Percentiles rank a stretch among this genome's conserved stretches.
Conservation (phyloP, 768 basidiomycete species). For the Strobilomyces echinocephalus region DNA sequence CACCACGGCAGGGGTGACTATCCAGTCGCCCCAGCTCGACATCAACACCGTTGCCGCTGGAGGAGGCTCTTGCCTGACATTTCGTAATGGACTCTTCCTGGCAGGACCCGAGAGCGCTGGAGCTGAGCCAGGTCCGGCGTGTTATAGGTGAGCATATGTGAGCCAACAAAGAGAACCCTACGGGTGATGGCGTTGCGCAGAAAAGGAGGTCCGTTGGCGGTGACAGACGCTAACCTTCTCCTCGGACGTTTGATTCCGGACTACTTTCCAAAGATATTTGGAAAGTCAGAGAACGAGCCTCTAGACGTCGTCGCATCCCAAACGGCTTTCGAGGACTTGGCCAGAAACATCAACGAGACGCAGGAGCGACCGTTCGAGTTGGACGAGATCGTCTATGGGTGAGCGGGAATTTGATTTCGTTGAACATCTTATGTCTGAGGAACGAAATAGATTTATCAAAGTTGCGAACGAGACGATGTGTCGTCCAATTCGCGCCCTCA, state of each 20-base stretch:
- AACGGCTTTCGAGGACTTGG: conserved; percentile 61
- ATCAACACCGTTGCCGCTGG: conserved; percentile 97
- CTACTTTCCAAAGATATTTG: conserved; percentile 95
- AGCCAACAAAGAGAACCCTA: background rate
- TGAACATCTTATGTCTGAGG: background rate
- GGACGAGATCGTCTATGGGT: conserved; percentile 91
- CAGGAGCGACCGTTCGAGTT: conserved; percentile 55
- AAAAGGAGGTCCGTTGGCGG: conserved; percentile 86
- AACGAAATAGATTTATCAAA: conserved; percentile 72
- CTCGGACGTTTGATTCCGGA: conserved; percentile 86
- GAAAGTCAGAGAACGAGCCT: conserved; percentile 80
- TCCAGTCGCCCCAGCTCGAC: conserved; percentile 89
- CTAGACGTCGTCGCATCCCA: conserved; percentile 72
- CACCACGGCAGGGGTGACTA: conserved; percentile 89
- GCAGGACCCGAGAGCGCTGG: conserved; percentile 93
- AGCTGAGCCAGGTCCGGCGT: conserved; percentile 89
- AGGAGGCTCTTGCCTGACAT: conserved; percentile 85
- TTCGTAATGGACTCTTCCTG: conserved; percentile 84
- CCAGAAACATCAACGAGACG: conserved; percentile 63
- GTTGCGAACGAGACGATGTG: conserved; percentile 98
- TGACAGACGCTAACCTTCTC: conserved; percentile 90
- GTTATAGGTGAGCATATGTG: conserved; percentile 59
- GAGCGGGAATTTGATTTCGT: conserved; percentile 14
- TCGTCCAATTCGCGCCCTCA: conserved; percentile 84
- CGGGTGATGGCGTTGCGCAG: conserved; percentile 31